Evolutionary conservation across 2,329 filamentous ascomycete genomes (phyloP).

Genomic region (Blumeriella jaapii): DNA sequence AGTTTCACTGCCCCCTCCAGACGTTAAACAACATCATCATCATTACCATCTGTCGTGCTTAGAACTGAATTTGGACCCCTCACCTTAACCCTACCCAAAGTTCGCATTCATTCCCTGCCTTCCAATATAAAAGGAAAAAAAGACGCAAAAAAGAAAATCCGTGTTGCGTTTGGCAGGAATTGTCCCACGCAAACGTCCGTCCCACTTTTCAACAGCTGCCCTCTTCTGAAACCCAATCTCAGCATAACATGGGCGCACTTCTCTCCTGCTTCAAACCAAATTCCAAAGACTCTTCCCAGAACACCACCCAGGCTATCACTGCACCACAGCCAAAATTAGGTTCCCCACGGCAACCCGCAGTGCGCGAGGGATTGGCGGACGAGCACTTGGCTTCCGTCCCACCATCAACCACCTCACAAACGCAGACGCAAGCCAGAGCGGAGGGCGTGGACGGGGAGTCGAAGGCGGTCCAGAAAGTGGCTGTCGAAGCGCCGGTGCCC

Average conservation of each 20-base stretch:
- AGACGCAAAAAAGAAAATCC: too few relatives aligned
- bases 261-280: conserved; percentile 3
- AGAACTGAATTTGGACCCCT: not conserved
- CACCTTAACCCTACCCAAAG: not conserved
- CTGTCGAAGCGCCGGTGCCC: conserved; percentile 10
- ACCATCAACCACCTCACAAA: not conserved
- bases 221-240: not conserved
- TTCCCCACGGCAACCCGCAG: not conserved
- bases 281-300: conserved; percentile 1
- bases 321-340: not conserved
- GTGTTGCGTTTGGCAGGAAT: too few relatives aligned
- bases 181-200: conserved; percentile 3
- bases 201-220: conserved; percentile 2
- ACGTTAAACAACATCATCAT: too few relatives aligned
- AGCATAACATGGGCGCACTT: conserved; percentile 2
- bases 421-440: not conserved
- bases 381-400: conserved; percentile 14
- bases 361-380: conserved; percentile 11
- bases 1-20: too few relatives aligned
- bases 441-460: conserved; percentile 4
- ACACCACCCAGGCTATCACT: not conserved
- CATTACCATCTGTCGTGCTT: too few relatives aligned
- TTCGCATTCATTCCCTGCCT: too few relatives aligned
- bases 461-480: conserved; percentile 7
- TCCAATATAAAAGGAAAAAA: too few relatives aligned